phyloP scores from a whole-genome alignment of 306 rosid genomes.

The Glycine latifolia region DNA sequence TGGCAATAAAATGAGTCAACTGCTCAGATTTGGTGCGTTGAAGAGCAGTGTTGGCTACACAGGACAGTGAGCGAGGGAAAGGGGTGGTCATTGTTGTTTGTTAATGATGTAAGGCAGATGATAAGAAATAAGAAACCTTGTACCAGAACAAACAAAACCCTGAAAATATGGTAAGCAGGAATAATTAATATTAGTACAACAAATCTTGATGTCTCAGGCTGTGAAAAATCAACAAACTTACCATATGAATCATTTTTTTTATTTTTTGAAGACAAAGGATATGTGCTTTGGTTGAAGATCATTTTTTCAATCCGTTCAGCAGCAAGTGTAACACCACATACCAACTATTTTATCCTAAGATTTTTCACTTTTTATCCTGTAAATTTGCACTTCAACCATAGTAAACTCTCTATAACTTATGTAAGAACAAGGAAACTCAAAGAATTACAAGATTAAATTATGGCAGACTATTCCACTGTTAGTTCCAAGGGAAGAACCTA shows the following conservation, averaged over 20 bases:
- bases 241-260: not conserved
- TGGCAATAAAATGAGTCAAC: slow-evolving; percentile 44
- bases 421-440: not conserved
- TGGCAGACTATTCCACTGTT: not conserved
- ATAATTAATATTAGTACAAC: not conserved
- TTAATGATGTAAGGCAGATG: not conserved
- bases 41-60: slow-evolving; percentile 40
- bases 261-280: not conserved
- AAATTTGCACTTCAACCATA: not conserved
- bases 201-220: not conserved
- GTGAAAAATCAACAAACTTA: slow-evolving; percentile 1
- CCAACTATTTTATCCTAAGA: not conserved
- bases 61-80: slow-evolving; percentile 45
- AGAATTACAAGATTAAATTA: not conserved
- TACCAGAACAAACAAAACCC: not conserved
- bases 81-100: slow-evolving; percentile 43
- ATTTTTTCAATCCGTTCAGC: not conserved
- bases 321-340: not conserved
- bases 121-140: not conserved
- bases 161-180: not conserved
- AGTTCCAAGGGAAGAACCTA: not conserved
- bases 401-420: not conserved
- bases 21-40: slow-evolving; percentile 49
- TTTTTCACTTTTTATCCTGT: not conserved
- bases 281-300: not conserved